Conservation (phyloP, 1,284 basidiomycete genomes). For the Malassezia pachydermatis region DNA sequence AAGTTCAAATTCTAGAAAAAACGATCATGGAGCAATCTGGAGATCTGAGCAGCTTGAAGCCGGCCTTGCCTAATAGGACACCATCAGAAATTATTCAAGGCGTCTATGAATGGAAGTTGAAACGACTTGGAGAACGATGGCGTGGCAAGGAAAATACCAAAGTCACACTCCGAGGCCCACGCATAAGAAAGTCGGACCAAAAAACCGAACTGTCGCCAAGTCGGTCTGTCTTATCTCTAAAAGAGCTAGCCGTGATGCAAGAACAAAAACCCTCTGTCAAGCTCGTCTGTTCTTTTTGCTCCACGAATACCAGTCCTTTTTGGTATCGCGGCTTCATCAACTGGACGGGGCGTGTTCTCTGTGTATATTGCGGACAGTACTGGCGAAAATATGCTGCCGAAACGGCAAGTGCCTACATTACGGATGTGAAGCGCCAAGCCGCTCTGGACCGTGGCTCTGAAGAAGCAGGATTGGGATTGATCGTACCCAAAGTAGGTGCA, state of each 20-base stretch:
- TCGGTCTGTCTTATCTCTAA: not conserved
- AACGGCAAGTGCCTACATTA: constrained; percentile 21
- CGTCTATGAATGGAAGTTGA: constrained; percentile 79
- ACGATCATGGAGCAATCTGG: constrained; percentile 62
- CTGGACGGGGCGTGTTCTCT: constrained; percentile 34
- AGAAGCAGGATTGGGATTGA: constrained; percentile 18
- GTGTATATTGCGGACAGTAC: constrained; percentile 40
- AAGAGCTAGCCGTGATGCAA: constrained; percentile 1
- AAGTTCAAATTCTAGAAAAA: constrained; percentile 64
- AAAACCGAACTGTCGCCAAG: constrained; percentile 11
- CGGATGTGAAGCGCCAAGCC: constrained; percentile 24
- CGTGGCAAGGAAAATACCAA: not conserved
- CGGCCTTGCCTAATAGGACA: constrained; percentile 61
- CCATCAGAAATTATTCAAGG: constrained; percentile 69
- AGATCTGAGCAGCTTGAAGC: constrained; percentile 65
- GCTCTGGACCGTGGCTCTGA: constrained; percentile 39
- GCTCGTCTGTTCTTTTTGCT: constrained; percentile 34
- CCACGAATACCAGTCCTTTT: constrained; percentile 25
- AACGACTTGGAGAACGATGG: constrained; percentile 11
- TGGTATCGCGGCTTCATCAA: constrained; percentile 42
- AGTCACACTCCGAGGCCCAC: constrained; percentile 1
- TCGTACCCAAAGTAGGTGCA: not conserved
- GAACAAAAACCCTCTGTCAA: constrained; percentile 2
- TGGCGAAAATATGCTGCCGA: constrained; percentile 48
- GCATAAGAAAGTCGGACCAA: not conserved